Base-by-base conservation (phyloP, 2,329 filamentous ascomycete genomes). In the Colletotrichum zoysiae region DNA sequence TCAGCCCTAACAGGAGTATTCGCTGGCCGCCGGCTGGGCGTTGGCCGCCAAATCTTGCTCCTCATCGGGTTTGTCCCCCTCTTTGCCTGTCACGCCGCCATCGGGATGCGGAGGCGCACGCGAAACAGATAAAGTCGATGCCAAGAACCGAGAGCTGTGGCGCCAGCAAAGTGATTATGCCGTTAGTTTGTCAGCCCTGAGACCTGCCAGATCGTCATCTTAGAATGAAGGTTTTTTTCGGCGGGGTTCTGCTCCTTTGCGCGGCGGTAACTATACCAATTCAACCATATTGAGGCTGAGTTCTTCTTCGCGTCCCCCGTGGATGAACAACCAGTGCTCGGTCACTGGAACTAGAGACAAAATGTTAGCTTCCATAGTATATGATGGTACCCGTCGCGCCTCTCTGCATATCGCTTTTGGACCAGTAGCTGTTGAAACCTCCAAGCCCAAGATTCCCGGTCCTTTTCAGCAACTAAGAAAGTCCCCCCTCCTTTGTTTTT, bases 51-150 rank as follows among this genome's bases (percentile, higher is more conserved):
- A 12, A 35, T 38, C 11, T 12, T 48, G 20, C 46, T 48, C 50
- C 18, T 42, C 30, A 44, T 26, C 44, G 30, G 8, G 3, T 20
- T 42, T 23, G 33, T 16, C 14, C 23, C 42, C 18, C 9, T n/a
- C 16, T 51, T 40, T 57, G n/a, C 40, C 46, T 38, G 35, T n/a
- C 60, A 51, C 46, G 60, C 60, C 26, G n/a, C 33, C 46, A 42
- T 16, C 23, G 60, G 16, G 20, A 14, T 50, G 60, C 42, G 46
- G n/a, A 51, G 60, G 46, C 60, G 46, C 60, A 53, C 16, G 23
- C 46, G 5, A 20, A 62, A 35, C 46, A 30, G 2, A 30, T 35
- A 4, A 11, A 23, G 23, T 23, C 26, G 33, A 23, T 40, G 33
- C 23, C 60, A 23, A 50, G 30, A 23, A 12, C 33, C 18, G 12